Base-by-base conservation (phyloP, 2,329 filamentous ascomycete species). In the Sclerotinia spermophila region DNA sequence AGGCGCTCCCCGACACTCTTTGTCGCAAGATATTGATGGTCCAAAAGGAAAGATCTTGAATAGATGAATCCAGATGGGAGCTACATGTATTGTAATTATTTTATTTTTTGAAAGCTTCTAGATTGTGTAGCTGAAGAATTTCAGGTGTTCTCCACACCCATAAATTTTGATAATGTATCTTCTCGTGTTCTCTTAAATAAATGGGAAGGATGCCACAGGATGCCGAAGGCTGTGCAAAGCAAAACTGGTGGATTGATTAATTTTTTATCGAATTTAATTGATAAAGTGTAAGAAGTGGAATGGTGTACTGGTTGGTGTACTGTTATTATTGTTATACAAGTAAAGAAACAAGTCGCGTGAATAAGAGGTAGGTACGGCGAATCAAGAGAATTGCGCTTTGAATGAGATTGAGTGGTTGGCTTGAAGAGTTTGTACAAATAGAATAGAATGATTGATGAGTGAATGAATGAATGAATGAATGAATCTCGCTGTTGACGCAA, bases 181-280 rank as follows among this genome's bases (percentile, higher is more conserved):
- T 69, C 67, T 69, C 67, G 67, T 69, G 59, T 69, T 69, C 67
- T 69, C 45, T 45, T 56, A 65, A 64, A 69, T 56, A 33, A 69
- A 56, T 65, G 48, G 33, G 56, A 69, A 59, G 67, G 65, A 65
- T 51, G 45, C 45, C 35, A 65, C 44, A 65, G 67, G 59, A 69
- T 69, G 67, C 5, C 35, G 48, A 51, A 55, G 59, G 67, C 67
- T 69, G 67, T 69, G 67, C 48, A 65, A 45, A 44, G 67, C 48
- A 65, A 45, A 44, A 10, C 15, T 44, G 51, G 33, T 65, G 61
- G 45, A 21, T 53, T 24, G n/a, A 62, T 62, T 27, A 53, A 53
- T 53, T 53, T 21, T 40, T 38, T 17, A 30, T 64, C 6, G 61
- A 38, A 44, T 27, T 51, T 51, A 8, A 38, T 51, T 51, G 61